These are phyloP conservation scores for Ampelomyces quisqualis DNA, from an alignment of 2,329 filamentous ascomycete species.

Conservation along the genomic window DNA sequence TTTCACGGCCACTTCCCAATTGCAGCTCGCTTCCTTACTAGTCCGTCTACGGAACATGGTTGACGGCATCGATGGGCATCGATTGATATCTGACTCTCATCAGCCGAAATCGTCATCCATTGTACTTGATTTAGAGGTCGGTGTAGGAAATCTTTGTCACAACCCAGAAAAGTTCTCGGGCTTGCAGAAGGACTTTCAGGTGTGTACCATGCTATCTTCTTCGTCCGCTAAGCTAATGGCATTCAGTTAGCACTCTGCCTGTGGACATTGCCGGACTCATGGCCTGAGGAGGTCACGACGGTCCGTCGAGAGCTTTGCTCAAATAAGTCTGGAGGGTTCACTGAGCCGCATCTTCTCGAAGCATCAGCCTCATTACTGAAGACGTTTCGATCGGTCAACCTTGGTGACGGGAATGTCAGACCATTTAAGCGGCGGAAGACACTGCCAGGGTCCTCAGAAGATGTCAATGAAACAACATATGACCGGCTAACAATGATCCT, in stretches of 20 bases:
- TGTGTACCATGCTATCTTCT: constrained; percentile 12
- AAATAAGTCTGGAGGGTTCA: constrained; percentile 21
- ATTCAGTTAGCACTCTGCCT: constrained; percentile 36
- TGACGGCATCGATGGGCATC: not conserved
- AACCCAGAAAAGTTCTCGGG: constrained; percentile 16
- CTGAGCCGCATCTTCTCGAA: constrained; percentile 24
- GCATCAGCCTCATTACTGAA: constrained; percentile 18
- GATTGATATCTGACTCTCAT: not conserved
- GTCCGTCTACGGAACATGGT: constrained; percentile 13
- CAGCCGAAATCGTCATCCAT: constrained; percentile 9
- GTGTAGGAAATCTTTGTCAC: constrained; percentile 22
- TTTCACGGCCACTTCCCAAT: constrained; percentile 25
- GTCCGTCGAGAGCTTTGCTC: constrained; percentile 26
- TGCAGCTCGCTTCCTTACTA: constrained; percentile 26
- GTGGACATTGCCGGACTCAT: constrained; percentile 32
- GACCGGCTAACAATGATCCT: constrained; percentile 23
- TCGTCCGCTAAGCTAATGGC: constrained; percentile 7
- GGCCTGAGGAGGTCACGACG: constrained; percentile 26
- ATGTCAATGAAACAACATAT: constrained; percentile 16
- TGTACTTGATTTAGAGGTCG: constrained; percentile 17
- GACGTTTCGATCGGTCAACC: constrained; percentile 20
- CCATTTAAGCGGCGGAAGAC: constrained; percentile 35
- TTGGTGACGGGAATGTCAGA: constrained; percentile 18
- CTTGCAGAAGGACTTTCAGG: constrained; percentile 37
- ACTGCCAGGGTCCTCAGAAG: constrained; percentile 13